Percentiles rank a stretch among this genome's conserved stretches.
phyloP scores from a whole-genome alignment of 2,329 filamentous ascomycete species.

The Exserohilum rostratum region DNA sequence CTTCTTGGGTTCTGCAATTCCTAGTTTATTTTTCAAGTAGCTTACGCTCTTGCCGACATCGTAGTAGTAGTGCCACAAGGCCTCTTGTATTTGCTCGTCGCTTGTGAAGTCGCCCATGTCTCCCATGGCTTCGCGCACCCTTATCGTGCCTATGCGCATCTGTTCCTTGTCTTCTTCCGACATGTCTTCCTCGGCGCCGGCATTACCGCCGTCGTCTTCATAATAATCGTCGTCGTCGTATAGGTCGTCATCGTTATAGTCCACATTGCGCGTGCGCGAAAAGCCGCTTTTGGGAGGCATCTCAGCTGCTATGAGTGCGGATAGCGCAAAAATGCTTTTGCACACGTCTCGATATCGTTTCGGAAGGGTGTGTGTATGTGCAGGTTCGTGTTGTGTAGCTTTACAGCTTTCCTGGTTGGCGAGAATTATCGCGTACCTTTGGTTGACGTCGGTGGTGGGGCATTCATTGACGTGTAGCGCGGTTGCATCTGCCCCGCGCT shows the following conservation, averaged over 20 bases:
- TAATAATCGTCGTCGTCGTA: conserved; percentile 57
- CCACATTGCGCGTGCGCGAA: conserved; percentile 55
- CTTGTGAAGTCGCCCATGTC: conserved; percentile 61
- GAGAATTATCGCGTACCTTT: conserved; percentile 5
- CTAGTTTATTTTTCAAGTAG: conserved; percentile 71
- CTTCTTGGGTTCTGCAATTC: conserved; percentile 29
- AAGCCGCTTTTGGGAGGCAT: conserved; percentile 48
- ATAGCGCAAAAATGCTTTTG: neutral
- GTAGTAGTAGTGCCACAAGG: conserved; percentile 95
- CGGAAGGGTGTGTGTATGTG: neutral
- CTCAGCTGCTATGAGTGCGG: neutral
- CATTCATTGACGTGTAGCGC: conserved; percentile 19
- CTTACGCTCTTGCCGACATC: conserved; percentile 84
- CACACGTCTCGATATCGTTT: neutral
- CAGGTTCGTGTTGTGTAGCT: neutral
- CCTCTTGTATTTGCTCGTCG: conserved; percentile 80
- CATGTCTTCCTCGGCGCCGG: conserved; percentile 26
- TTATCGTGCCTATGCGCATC: conserved; percentile 69
- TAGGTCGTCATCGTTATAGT: conserved; percentile 59
- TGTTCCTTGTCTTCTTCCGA: conserved; percentile 50
- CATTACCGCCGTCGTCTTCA: conserved; percentile 43
- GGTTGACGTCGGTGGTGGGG: conserved; percentile 20
- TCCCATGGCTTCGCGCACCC: conserved; percentile 71
- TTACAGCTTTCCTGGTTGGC: neutral
- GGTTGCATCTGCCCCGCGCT: conserved; percentile 26